Conservation (phyloP, 75 land plant species). For the Picea glauca region DNA sequence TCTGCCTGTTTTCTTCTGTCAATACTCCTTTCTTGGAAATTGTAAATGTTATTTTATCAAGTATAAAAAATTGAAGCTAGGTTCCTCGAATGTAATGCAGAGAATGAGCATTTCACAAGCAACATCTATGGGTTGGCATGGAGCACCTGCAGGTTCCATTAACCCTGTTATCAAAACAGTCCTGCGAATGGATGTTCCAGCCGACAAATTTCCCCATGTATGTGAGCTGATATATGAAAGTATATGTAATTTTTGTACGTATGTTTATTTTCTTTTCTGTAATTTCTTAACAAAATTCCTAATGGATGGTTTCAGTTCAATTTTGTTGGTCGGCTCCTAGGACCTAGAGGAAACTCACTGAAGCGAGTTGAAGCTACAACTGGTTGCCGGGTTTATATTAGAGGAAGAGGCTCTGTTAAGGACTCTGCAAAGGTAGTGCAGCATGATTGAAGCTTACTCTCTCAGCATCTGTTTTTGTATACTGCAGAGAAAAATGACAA, state of each 20-base stretch:
- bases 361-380: slow-evolving; percentile 85
- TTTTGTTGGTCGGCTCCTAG: slow-evolving; percentile 89
- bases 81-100: slow-evolving; percentile 12
- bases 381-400: slow-evolving; percentile 80
- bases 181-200: slow-evolving; percentile 80
- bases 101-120: slow-evolving; percentile 35
- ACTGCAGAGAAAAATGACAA: neutral
- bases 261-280: neutral
- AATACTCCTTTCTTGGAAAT: neutral
- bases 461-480: neutral
- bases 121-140: slow-evolving; percentile 46
- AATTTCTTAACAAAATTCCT: neutral
- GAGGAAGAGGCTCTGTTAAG: slow-evolving; percentile 87
- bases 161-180: slow-evolving; percentile 75
- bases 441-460: neutral
- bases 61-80: neutral
- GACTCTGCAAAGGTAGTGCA: slow-evolving; percentile 75
- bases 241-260: neutral
- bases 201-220: slow-evolving; percentile 83
- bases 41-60: neutral
- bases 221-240: slow-evolving; percentile 10
- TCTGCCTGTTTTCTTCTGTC: neutral
- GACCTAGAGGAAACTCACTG: slow-evolving; percentile 90
- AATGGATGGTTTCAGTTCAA: slow-evolving; percentile 58
- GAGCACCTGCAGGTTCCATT: slow-evolving; percentile 43